phyloP scores from a whole-genome alignment of 805 yeast species.

The Teunomyces panamensis region DNA sequence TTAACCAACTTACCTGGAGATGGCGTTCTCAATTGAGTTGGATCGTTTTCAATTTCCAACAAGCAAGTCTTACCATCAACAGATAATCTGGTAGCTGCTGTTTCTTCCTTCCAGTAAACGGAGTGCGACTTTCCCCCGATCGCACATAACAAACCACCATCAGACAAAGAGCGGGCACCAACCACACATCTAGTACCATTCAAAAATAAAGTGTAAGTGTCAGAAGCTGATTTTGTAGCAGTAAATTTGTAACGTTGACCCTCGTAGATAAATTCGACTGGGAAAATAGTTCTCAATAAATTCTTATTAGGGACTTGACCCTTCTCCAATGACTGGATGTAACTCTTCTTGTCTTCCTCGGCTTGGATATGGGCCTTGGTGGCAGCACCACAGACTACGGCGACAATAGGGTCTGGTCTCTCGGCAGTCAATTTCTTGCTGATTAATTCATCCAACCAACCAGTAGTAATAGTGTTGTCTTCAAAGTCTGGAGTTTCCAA shows the following conservation, averaged over 20 bases:
- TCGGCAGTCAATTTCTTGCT: conserved; percentile 93
- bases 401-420: conserved; percentile 88
- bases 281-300: conserved; percentile 79
- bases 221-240: conserved; percentile 87
- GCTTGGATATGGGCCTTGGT: conserved; percentile 88
- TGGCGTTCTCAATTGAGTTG: conserved; percentile 97
- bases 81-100: conserved; percentile 88
- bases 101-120: conserved; percentile 97
- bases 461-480: conserved; percentile 94
- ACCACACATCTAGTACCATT: conserved; percentile 91
- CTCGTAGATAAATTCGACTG: conserved; percentile 93
- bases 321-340: conserved; percentile 74
- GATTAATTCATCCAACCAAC: conserved; percentile 97
- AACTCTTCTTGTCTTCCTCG: conserved; percentile 66
- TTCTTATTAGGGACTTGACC: conserved; percentile 93
- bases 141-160: conserved; percentile 88
- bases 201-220: conserved; percentile 81
- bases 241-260: conserved; percentile 92
- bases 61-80: conserved; percentile 94
- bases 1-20: conserved; percentile 98
- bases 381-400: conserved; percentile 96
- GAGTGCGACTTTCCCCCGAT: conserved; percentile 92
- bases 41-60: conserved; percentile 94
- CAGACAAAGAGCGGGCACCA: conserved; percentile 84
- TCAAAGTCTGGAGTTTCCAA: conserved; percentile 96